These are phyloP conservation scores for Neonectria neomacrospora DNA, from an alignment of 2,329 filamentous ascomycete genomes.

Conservation along the genomic window DNA sequence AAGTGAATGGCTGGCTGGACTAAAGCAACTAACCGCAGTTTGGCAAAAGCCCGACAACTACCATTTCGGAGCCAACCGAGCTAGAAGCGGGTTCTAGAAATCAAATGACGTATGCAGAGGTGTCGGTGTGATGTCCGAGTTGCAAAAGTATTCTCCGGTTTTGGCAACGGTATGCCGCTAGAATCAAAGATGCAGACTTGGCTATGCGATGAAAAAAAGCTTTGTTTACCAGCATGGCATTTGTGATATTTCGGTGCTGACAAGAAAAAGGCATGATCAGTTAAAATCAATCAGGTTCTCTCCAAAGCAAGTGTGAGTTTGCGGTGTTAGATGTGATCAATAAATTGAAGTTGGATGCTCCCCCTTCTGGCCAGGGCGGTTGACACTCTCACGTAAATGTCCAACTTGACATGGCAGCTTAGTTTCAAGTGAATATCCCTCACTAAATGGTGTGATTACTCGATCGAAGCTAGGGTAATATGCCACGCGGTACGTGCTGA, in stretches of 20 bases:
- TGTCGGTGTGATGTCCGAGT: not conserved
- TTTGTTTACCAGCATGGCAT: not conserved
- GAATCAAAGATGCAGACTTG: not conserved
- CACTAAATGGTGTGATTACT: not conserved
- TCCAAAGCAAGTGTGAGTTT: not conserved
- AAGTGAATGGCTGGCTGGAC: not conserved
- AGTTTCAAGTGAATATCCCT: slow-evolving; percentile 1
- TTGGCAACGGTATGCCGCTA: not conserved
- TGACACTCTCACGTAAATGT: not conserved
- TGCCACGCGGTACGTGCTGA: not conserved
- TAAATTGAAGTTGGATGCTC: not conserved
- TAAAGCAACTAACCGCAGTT: not conserved
- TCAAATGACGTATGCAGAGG: not conserved
- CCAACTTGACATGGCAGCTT: not conserved
- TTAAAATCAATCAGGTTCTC: no score
- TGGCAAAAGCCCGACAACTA: not conserved
- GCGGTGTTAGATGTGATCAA: not conserved
- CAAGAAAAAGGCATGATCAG: no score
- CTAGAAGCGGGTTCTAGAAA: not conserved
- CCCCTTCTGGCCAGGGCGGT: not conserved
- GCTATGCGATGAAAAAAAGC: not conserved
- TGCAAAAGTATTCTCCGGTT: not conserved
- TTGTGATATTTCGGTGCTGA: not conserved
- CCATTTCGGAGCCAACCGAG: not conserved
- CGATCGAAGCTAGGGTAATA: not conserved